phyloP scores from a whole-genome alignment of 306 rosid genomes.

The Astragalus glycyphyllos region DNA sequence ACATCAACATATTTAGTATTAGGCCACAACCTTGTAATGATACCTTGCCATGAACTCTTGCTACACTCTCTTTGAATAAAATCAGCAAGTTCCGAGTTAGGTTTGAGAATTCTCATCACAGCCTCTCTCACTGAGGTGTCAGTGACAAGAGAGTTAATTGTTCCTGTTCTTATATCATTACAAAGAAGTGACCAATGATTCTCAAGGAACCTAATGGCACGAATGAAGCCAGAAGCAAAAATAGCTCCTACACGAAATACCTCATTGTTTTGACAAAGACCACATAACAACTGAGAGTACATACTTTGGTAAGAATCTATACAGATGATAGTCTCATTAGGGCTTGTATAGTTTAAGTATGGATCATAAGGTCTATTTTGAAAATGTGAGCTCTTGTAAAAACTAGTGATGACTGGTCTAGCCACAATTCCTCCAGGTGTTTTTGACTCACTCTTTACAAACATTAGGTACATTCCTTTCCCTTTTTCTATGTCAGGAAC shows the following conservation, averaged over 20 bases:
- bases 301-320: conserved; percentile 86
- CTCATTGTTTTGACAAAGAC: conserved; percentile 65
- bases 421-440: conserved; percentile 81
- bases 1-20: conserved; percentile 91
- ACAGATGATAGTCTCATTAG: conserved; percentile 77
- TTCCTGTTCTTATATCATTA: conserved; percentile 69
- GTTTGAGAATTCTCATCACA: conserved; percentile 53
- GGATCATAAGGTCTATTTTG: conserved; percentile 69
- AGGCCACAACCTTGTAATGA: conserved; percentile 82
- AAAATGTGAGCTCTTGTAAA: conserved; percentile 78
- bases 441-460: conserved; percentile 77
- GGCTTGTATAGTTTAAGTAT: conserved; percentile 86
- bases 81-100: conserved; percentile 66
- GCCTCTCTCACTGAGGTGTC: conserved; percentile 61
- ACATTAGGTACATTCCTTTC: conserved; percentile 88
- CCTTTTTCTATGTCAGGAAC: conserved; percentile 68
- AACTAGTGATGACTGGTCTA: conserved; percentile 85
- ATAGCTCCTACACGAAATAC: conserved; percentile 82
- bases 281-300: conserved; percentile 82
- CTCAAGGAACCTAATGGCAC: conserved; percentile 77
- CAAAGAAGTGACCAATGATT: conserved; percentile 69
- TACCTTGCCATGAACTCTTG: conserved; percentile 68
- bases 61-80: conserved; percentile 58
- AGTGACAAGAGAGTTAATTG: conserved; percentile 49
- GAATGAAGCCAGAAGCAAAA: conserved; percentile 88